Evolutionary conservation across 805 yeast species (phyloP).

Genomic region (Sugiyamaella floridensis): DNA sequence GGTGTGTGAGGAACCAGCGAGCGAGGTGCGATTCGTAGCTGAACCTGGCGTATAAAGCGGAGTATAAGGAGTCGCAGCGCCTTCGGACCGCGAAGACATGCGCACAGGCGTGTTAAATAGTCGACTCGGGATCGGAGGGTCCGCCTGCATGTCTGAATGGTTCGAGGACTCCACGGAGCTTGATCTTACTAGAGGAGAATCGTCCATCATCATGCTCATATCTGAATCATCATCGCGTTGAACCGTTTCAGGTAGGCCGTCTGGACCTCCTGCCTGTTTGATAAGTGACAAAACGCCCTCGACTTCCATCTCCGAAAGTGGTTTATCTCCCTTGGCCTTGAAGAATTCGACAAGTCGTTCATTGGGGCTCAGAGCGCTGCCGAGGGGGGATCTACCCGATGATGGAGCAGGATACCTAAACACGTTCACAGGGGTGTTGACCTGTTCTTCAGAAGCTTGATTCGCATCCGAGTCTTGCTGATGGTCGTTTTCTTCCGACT

Average conservation of each 20-base stretch:
- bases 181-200: background rate
- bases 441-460: background rate
- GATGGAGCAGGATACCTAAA: conserved; percentile 7
- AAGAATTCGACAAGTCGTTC: conserved; percentile 63
- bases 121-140: background rate
- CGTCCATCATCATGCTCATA: background rate
- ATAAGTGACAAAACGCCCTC: conserved; percentile 49
- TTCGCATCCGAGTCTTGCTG: background rate
- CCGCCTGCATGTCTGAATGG: background rate
- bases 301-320: conserved; percentile 64
- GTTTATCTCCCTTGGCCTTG: conserved; percentile 64
- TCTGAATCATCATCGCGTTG: background rate
- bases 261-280: conserved; percentile 10
- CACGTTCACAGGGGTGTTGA: background rate
- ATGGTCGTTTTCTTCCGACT: background rate
- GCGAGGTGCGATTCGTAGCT: background rate
- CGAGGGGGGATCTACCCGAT: background rate
- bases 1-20: background rate
- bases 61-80: background rate
- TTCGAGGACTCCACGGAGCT: background rate
- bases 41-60: conserved; percentile 3
- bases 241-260: background rate
- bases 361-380: conserved; percentile 36
- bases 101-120: background rate
- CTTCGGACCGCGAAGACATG: background rate